These are phyloP conservation scores for Boletellus emodensis DNA, from an alignment of 768 basidiomycete genomes.

Conservation along the genomic window DNA sequence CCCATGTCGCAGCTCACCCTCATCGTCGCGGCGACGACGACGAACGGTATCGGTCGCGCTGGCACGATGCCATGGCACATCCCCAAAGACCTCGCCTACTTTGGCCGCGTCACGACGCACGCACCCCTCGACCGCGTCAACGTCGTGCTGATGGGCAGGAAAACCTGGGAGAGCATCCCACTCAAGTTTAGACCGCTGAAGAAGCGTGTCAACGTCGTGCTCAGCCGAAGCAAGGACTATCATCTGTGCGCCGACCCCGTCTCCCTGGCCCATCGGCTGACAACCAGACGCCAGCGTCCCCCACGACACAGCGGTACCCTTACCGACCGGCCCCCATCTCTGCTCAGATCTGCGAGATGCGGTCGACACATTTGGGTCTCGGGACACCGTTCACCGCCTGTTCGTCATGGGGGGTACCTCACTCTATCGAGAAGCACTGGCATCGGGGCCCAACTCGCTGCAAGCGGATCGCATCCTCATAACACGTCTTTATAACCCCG, in stretches of 20 bases:
- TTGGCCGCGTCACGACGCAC: conserved; percentile 70
- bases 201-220: conserved; percentile 71
- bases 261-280: conserved; percentile 6
- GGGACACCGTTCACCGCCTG: conserved; percentile 43
- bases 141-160: conserved; percentile 90
- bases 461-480: conserved; percentile 78
- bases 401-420: conserved; percentile 95
- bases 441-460: conserved; percentile 32
- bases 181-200: conserved; percentile 74
- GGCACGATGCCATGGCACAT: conserved; percentile 84
- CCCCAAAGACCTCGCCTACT: conserved; percentile 87
- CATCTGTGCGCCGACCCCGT: conserved; percentile 48
- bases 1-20: conserved; percentile 72
- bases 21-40: conserved; percentile 87
- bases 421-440: conserved; percentile 69
- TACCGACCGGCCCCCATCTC: conserved; percentile 26
- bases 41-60: conserved; percentile 82
- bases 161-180: conserved; percentile 98
- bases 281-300: conserved; percentile 11
- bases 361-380: conserved; percentile 7
- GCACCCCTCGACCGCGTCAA: conserved; percentile 58
- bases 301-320: not conserved
- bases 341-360: conserved; percentile 20
- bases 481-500: conserved; percentile 73
- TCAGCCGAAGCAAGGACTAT: conserved; percentile 59